These are phyloP conservation scores for Cocos nucifera DNA, from an alignment of 176 grass and related monocot genomes.

Conservation along the genomic window DNA sequence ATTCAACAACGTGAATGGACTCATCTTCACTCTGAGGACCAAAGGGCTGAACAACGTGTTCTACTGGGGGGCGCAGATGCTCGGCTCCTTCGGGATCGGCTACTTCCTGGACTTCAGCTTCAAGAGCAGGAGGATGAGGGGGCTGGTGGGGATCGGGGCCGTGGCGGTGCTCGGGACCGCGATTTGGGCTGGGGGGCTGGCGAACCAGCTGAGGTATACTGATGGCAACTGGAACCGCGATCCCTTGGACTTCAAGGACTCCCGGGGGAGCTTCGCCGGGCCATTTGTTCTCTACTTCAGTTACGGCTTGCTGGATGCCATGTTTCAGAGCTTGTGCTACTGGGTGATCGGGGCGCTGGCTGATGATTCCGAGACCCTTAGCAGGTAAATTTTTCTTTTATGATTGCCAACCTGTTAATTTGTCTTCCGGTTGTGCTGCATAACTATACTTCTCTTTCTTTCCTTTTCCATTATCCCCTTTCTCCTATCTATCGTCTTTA, in stretches of 20 bases:
- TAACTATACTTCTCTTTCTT: neutral
- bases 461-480: neutral
- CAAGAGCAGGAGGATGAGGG: conserved; percentile 47
- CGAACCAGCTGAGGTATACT: conserved; percentile 46
- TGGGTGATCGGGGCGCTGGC: conserved; percentile 78
- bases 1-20: conserved; percentile 91
- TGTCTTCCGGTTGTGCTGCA: no score
- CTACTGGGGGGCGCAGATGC: conserved; percentile 94
- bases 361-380: conserved; percentile 64
- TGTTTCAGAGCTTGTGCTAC: conserved; percentile 96
- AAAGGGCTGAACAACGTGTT: conserved; percentile 88
- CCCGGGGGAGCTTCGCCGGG: conserved; percentile 19
- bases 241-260: conserved; percentile 65
- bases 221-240: neutral
- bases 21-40: conserved; percentile 66
- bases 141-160: conserved; percentile 23
- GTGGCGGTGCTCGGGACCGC: conserved; percentile 53
- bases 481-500: neutral
- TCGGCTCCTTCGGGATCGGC: conserved; percentile 57
- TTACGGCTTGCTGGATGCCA: conserved; percentile 82
- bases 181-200: conserved; percentile 75
- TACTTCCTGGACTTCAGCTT: conserved; percentile 86
- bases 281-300: conserved; percentile 87
- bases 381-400: conserved; percentile 37
- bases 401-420: no score